These are phyloP conservation scores for Populus nigra DNA, from an alignment of 345 rosid genomes.

Conservation along the genomic window DNA sequence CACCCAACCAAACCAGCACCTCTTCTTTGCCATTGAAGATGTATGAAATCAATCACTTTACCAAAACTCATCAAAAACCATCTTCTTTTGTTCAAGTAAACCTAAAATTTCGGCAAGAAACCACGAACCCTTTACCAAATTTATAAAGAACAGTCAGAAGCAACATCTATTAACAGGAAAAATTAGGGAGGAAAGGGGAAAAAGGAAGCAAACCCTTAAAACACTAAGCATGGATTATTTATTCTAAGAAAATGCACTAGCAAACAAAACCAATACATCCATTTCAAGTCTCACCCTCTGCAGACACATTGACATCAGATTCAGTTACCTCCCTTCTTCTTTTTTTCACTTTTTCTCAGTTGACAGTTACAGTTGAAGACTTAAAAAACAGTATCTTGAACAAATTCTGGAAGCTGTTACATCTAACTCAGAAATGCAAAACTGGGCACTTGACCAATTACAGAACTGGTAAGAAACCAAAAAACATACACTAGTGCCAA, in stretches of 20 bases:
- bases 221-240: background rate
- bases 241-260: background rate
- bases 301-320: background rate
- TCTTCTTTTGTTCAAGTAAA: conserved; percentile 4
- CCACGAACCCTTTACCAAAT: conserved; percentile 2
- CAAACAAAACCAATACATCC: background rate
- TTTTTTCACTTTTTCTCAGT: background rate
- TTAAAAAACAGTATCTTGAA: background rate
- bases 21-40: conserved; percentile 58
- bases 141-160: background rate
- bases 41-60: conserved; percentile 26
- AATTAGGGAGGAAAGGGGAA: background rate
- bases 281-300: background rate
- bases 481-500: background rate
- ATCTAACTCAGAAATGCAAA: conserved; percentile 1
- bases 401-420: background rate
- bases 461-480: background rate
- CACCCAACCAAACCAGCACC: conserved; percentile 64
- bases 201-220: background rate
- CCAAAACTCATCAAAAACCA: conserved; percentile 15
- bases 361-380: background rate
- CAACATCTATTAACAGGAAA: background rate
- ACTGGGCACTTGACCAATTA: background rate
- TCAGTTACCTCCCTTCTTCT: background rate
- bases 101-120: conserved; percentile 24